Evolutionary conservation across 441 rosid species (phyloP), one percentile per base, ranked within the genome.

Genomic region (Caryocar brasiliense): DNA sequence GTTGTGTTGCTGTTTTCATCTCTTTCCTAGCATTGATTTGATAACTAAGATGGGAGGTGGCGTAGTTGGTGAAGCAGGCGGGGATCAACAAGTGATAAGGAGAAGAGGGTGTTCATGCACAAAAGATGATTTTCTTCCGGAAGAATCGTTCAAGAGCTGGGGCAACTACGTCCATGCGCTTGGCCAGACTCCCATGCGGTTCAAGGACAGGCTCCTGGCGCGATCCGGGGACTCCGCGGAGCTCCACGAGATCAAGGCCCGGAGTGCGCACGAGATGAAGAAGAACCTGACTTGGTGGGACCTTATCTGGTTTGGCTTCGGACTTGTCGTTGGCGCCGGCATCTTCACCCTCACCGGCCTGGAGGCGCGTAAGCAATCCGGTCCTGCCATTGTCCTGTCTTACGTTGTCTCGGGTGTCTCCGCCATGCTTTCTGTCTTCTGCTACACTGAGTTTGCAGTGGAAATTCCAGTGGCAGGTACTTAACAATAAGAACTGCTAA

Each of bases 371-470:
- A 14, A 74, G 0, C 7, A 3, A 11, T 63, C 96, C 2, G 98
- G 96, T 13, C 98, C 98, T 0, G 93, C 96, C 6, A 83, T 91
- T 2, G 85, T 86, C 3, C 49, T 91, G 58, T 91, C 98, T 5
- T 91, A 65, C 13, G 86, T 76, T 1, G 71, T 84, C 27, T 86
- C 96, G 0, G 96, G 98, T n/a, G 7, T 81, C 22, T 91, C 95
- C 2, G 93, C 96, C 7, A 74, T 91, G 96, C 96, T 91, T 29
- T 86, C 98, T 5, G 96, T 90, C 2, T 90, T 90, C 56, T 84
- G 98, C 53, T 90, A 90, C 69, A 86, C 96, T 2, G 96, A 91
- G 73, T 91, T 91, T 25, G 98, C 96, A n/a, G 96, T 86, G 3
- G 96, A 91, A 67, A 84, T 91, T 29, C 96, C 98, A 0, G 96